Evolutionary conservation across 2,329 filamentous ascomycete genomes (phyloP), one percentile per base, ranked within the genome.

Genomic region (Fusarium devonianum): DNA sequence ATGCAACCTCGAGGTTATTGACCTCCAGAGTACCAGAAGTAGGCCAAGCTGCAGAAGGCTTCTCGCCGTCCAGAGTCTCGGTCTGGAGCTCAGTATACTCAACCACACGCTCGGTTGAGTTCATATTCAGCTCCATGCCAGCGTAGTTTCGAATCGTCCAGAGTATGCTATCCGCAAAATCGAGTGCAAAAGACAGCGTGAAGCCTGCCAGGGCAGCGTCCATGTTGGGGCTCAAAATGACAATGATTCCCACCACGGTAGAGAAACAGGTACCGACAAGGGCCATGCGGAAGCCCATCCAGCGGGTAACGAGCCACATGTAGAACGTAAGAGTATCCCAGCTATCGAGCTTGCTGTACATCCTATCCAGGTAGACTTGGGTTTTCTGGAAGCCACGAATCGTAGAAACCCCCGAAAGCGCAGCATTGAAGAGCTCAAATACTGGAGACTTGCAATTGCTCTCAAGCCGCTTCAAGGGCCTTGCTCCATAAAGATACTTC

Each of bases 391-490:
- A 93, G 0, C 87, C 87, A 10, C 90, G 83, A 41, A 94, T 90
- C 0, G 89, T 92, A 2, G 83, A 78, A 13, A 94, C 82, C 5
- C 90, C 90, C 0, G 82, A 80, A 8, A 93, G 78, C 0, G 87
- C 83, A 1, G 87, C 85, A 9, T 86, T 86, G 62, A 93, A 92
- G 54, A 90, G 85, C 67, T 93, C 89, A 61, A 91, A 92, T 1
- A 93, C 84, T 0, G 90, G 90, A 0, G 86, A 89, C 69, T 91
- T 92, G 45, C 84, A 82, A 3, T 81, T 90, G 57, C 86, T 90
- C 69, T 93, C 89, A 1, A 93, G 79, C 5, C 90, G 80, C 72
- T 92, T 93, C 53, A 88, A 79, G 22, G 91, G 88, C 28, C 90
- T 79, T 0, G 89, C 88, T 1, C 82, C 88, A n/a, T 80, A 73